Evolutionary conservation across 148 eudicot genomes (phyloP).

Genomic region (Spergularia marina): DNA sequence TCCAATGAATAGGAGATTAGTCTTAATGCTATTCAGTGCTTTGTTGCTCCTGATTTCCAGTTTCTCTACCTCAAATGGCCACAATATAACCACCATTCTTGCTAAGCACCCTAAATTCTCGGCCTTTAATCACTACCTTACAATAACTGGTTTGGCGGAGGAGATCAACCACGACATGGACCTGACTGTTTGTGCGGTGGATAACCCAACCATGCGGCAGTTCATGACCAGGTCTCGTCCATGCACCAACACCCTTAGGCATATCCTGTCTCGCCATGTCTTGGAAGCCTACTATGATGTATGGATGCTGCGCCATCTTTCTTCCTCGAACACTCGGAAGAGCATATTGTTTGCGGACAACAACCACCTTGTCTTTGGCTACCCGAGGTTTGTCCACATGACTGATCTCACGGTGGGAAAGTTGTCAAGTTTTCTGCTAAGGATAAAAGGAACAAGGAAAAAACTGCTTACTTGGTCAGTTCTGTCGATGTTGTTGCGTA

Average conservation of each 20-base stretch:
- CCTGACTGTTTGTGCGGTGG: conserved; percentile 7
- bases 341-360: conserved; percentile 52
- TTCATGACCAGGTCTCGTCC: conserved; percentile 14
- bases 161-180: neutral
- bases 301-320: conserved; percentile 46
- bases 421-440: conserved; percentile 44
- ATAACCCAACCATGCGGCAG: conserved; percentile 11
- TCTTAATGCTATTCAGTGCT: neutral
- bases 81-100: conserved; percentile 16
- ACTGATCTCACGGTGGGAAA: conserved; percentile 49
- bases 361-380: conserved; percentile 39
- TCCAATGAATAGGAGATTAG: neutral
- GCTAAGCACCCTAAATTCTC: conserved; percentile 8
- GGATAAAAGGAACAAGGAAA: neutral
- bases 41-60: neutral
- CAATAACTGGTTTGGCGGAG: neutral
- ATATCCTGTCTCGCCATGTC: conserved; percentile 39
- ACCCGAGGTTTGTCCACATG: conserved; percentile 46
- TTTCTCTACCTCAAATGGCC: conserved; percentile 10
- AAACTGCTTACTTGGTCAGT: conserved; percentile 25
- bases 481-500: conserved; percentile 40
- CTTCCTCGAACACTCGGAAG: conserved; percentile 31
- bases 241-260: neutral
- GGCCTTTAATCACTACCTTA: conserved; percentile 8
- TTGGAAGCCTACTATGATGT: conserved; percentile 50